A percentile compares a stretch with the other conserved stretches of the same genome.
Conservation (phyloP, 2,329 filamentous ascomycete species). For the Monosporascus sp. region DNA sequence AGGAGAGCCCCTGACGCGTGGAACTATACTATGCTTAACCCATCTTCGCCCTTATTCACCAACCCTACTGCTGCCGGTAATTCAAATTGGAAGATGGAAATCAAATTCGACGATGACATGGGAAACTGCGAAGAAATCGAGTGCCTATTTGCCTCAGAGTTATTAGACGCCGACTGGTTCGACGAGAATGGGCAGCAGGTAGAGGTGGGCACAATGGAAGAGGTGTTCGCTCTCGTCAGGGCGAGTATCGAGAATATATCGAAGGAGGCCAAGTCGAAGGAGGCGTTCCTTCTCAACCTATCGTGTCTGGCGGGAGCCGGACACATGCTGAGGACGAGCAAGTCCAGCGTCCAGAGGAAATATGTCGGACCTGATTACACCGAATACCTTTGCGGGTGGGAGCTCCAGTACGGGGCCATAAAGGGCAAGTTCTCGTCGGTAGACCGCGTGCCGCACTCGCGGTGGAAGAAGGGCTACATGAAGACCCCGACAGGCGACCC, state of each 20-base stretch:
- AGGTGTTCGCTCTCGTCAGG: conserved; percentile 49
- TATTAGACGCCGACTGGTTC: conserved; percentile 47
- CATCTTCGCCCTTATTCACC: conserved; percentile 18
- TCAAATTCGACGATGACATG: conserved; percentile 29
- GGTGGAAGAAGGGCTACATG: conserved; percentile 32
- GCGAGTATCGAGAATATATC: conserved; percentile 49
- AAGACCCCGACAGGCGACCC: conserved; percentile 7
- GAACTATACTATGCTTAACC: conserved; percentile 19
- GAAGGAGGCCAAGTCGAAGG: conserved; percentile 43
- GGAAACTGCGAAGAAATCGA: conserved; percentile 56
- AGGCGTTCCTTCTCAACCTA: conserved; percentile 55
- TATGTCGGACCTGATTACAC: conserved; percentile 37
- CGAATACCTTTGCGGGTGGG: conserved; percentile 50
- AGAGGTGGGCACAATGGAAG: conserved; percentile 42
- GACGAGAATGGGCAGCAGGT: conserved; percentile 40
- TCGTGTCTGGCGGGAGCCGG: conserved; percentile 51
- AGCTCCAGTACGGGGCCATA: conserved; percentile 49
- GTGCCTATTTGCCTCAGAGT: conserved; percentile 45
- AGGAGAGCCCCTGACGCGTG: conserved; percentile 4
- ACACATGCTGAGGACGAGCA: conserved; percentile 40
- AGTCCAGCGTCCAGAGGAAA: conserved; percentile 37
- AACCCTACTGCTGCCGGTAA: conserved; percentile 14
- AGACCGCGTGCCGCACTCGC: conserved; percentile 39
- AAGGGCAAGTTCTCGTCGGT: conserved; percentile 49
- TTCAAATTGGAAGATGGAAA: conserved; percentile 16